These are phyloP conservation scores for Tulasnella sp. DNA, from an alignment of 768 basidiomycete species.

Conservation along the genomic window DNA sequence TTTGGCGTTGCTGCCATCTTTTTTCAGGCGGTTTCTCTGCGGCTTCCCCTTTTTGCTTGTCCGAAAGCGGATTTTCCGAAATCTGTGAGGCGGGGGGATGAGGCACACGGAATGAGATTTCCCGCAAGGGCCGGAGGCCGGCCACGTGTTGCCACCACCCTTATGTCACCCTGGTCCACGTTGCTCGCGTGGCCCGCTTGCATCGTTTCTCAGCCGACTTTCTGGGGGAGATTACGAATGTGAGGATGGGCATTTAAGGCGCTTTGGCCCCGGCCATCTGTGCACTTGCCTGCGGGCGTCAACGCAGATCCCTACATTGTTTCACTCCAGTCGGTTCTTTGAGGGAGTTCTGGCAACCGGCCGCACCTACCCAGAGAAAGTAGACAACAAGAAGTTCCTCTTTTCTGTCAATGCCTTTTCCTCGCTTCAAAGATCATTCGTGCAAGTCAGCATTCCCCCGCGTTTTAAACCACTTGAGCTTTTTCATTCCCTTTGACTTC, in stretches of 20 bases:
- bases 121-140: slow-evolving; percentile 13
- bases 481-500: not conserved
- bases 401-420: not conserved
- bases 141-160: slow-evolving; percentile 2
- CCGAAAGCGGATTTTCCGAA: not conserved
- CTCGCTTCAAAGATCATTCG: slow-evolving; percentile 1
- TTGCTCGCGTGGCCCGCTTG: slow-evolving; percentile 14
- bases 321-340: not conserved
- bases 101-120: not conserved
- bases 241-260: not conserved
- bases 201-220: not conserved
- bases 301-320: not conserved
- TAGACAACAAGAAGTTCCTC: not conserved
- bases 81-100: not conserved
- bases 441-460: not conserved
- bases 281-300: not conserved
- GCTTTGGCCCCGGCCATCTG: not conserved
- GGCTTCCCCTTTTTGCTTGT: not conserved
- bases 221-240: not conserved
- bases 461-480: not conserved
- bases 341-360: not conserved
- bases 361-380: not conserved
- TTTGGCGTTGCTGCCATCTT: not conserved
- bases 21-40: not conserved
- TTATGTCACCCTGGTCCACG: not conserved